These are phyloP conservation scores for Vigna hirtella DNA, from an alignment of 306 rosid species.

Conservation along the genomic window DNA sequence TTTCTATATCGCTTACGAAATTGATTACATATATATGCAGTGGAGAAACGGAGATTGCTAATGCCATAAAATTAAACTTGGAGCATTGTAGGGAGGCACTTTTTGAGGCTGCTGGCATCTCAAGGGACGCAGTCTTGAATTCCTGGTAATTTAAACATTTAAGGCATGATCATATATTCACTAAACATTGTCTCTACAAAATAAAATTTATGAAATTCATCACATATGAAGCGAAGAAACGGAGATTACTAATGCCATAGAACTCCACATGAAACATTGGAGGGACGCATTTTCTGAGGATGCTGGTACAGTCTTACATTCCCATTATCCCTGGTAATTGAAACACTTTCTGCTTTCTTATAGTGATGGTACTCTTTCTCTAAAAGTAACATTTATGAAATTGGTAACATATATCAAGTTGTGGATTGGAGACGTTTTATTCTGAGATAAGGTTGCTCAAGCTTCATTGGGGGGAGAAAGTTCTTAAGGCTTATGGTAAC, in stretches of 20 bases:
- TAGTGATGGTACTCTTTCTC: not conserved
- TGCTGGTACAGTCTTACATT: not conserved
- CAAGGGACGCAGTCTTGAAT: not conserved
- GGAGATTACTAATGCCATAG: not conserved
- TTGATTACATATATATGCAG: not conserved
- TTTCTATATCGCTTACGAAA: not conserved
- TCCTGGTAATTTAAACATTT: not conserved
- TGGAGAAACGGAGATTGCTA: not conserved
- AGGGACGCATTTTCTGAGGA: not conserved
- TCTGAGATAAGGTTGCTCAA: accelerated
- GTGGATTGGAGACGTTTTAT: too few relatives aligned
- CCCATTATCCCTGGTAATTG: not conserved
- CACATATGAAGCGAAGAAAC: not conserved
- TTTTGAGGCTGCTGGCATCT: not conserved
- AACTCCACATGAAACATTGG: not conserved
- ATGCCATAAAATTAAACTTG: too few relatives aligned
- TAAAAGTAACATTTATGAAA: not conserved
- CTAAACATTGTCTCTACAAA: too few relatives aligned
- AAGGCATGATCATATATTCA: not conserved
- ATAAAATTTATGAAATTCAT: too few relatives aligned
- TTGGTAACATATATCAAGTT: too few relatives aligned
- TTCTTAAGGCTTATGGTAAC: not conserved
- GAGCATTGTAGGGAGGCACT: not conserved
- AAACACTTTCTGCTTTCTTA: not conserved
- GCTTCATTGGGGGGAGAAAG: not conserved